phyloP scores from a whole-genome alignment of 768 basidiomycete species.

The Neoboletus subvelutipes region DNA sequence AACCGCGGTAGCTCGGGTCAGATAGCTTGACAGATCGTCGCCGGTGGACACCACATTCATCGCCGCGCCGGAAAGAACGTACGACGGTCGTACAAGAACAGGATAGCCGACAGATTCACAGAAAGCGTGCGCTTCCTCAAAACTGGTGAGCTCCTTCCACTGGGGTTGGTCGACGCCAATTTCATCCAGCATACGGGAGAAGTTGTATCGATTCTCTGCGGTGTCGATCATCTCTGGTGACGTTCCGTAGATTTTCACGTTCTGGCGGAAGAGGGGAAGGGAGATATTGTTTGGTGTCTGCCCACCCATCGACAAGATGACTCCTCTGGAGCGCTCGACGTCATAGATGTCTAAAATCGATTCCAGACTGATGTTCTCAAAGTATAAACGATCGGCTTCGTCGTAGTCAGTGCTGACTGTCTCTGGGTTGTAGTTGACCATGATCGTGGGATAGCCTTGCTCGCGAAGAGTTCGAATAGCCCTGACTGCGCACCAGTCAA shows the following conservation, averaged over 20 bases:
- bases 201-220: slow-evolving; percentile 99
- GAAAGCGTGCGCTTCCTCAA: slow-evolving; percentile 84
- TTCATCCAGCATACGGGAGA: slow-evolving; percentile 95
- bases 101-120: slow-evolving; percentile 94
- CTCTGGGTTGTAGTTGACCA: slow-evolving; percentile 99
- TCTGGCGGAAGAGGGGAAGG: slow-evolving; percentile 91
- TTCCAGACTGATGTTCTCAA: slow-evolving; percentile 97
- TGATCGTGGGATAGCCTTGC: slow-evolving; percentile 92
- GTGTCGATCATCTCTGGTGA: slow-evolving; percentile 99
- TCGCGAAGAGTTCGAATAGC: slow-evolving; percentile 95
- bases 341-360: slow-evolving; percentile 98
- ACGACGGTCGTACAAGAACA: slow-evolving; percentile 95
- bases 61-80: slow-evolving; percentile 98
- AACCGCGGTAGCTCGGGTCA: slow-evolving; percentile 93
- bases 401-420: slow-evolving; percentile 99
- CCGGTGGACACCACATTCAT: slow-evolving; percentile 98
- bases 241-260: slow-evolving; percentile 97
- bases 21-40: slow-evolving; percentile 88
- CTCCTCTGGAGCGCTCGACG: slow-evolving; percentile 80
- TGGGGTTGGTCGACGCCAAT: slow-evolving; percentile 97
- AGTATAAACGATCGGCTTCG: slow-evolving; percentile 97
- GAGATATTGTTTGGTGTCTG: slow-evolving; percentile 99
- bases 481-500: slow-evolving; percentile 99
- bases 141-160: slow-evolving; percentile 96
- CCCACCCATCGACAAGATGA: slow-evolving; percentile 97